Percentiles rank a stretch among this genome's conserved stretches.
Conservation (phyloP, 805 yeast species). For the Zygotorulaspora florentina region DNA sequence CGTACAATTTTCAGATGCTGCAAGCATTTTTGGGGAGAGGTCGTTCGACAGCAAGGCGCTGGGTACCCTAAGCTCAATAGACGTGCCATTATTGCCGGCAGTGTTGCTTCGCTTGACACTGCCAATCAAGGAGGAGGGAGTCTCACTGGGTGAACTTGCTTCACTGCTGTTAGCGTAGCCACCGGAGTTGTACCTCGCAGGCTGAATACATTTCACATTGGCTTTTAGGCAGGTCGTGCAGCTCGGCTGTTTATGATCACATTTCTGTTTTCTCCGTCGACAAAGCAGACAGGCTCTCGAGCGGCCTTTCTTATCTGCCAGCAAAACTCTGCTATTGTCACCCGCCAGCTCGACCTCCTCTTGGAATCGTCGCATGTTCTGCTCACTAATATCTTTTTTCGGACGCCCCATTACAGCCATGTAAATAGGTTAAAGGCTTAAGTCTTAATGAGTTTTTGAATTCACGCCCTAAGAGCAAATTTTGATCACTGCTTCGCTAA, state of each 20-base stretch:
- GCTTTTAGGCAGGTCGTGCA: slow-evolving; percentile 67
- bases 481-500: too few relatives aligned
- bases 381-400: slow-evolving; percentile 33
- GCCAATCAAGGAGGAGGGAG: not conserved
- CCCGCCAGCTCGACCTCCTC: slow-evolving; percentile 35
- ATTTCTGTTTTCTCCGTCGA: slow-evolving; percentile 56
- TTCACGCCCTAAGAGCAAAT: too few relatives aligned
- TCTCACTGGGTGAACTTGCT: not conserved
- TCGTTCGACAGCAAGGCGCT: not conserved
- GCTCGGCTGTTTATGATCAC: slow-evolving; percentile 61
- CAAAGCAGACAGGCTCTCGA: slow-evolving; percentile 55
- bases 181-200: slow-evolving; percentile 48
- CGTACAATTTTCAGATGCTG: not conserved
- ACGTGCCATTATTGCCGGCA: not conserved
- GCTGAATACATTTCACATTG: slow-evolving; percentile 58
- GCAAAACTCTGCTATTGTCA: slow-evolving; percentile 25
- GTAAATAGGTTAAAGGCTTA: not conserved
- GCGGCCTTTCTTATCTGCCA: slow-evolving; percentile 48
- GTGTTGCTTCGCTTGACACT: not conserved
- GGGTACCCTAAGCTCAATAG: not conserved
- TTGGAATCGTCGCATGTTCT: slow-evolving; percentile 34
- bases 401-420: slow-evolving; percentile 35
- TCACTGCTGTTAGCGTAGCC: not conserved
- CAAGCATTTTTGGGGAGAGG: not conserved
- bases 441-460: not conserved